Evolutionary conservation across 768 basidiomycete genomes (phyloP), one percentile per base, ranked within the genome.

Genomic region (Trametes coccinea): DNA sequence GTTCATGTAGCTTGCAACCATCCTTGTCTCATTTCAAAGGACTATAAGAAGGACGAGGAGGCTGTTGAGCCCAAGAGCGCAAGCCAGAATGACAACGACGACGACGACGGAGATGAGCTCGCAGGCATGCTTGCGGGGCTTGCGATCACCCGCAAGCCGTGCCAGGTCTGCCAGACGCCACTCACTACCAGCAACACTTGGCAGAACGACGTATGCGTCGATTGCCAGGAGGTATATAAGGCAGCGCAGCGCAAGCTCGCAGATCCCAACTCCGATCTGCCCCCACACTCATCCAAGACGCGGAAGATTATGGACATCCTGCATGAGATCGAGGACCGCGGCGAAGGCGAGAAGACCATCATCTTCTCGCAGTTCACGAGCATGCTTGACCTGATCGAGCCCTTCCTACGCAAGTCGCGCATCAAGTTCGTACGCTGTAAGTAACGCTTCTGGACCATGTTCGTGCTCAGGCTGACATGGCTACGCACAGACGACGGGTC

Each of bases 351-450:
- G 71, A 99, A 98, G 82, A 96, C 95, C 0, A 98, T 98, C 64
- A 87, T 99, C 22, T 98, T 98, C 71, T 95, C 93, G 0, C 95
- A 97, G 70, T 93, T 93, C 64, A 98, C 96, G 0, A 80, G 82
- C 54, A 86, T 92, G 90, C 77, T 99, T 62, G 86, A 95, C 72
- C 71, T 98, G 58, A 80, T 97, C 47, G 85, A 95, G 74, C 90
- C 89, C 0, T 97, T 97, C 76, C 77, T 99, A 74, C 78, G 77
- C 31, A 81, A 84, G 2, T 77, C 80, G 11, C 84, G 85, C 0
- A 79, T 95, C 67, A 80, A 82, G 63, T 95, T 83, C 71, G 90
- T 90, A 31, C 84, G 95, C 71, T 98, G 96, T 97, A 71, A 78
- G 94, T 84, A 27, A 1, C 30, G 30, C 30, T 11, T 17, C 6